These are phyloP conservation scores for Colletotrichum camelliae DNA, from an alignment of 2,329 filamentous ascomycete species.

Conservation along the genomic window DNA sequence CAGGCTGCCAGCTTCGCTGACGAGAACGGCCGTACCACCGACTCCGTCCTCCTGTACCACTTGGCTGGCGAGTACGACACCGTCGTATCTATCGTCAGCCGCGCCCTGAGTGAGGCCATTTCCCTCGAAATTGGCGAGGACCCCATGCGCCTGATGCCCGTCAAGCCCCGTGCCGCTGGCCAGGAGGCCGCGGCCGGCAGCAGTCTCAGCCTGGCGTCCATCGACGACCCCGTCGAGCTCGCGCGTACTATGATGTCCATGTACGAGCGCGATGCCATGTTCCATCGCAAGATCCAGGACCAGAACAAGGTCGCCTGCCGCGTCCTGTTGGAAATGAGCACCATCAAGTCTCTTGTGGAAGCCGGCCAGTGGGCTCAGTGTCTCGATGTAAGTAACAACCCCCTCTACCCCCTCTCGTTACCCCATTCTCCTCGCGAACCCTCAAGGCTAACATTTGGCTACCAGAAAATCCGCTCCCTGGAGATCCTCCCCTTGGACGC, in stretches of 20 bases:
- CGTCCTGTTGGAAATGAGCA: conserved; percentile 65
- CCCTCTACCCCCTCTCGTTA: neutral
- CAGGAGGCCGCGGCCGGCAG: conserved; percentile 47
- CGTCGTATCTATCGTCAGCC: conserved; percentile 89
- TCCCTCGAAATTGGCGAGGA: conserved; percentile 86
- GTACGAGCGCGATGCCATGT: conserved; percentile 67
- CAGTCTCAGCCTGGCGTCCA: conserved; percentile 65
- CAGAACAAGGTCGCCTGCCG: conserved; percentile 62
- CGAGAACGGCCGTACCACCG: conserved; percentile 90
- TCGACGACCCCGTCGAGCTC: conserved; percentile 66
- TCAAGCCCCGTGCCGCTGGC: conserved; percentile 70
- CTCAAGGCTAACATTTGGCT: neutral
- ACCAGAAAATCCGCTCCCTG: conserved; percentile 73
- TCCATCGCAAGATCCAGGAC: conserved; percentile 61
- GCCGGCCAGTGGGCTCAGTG: conserved; percentile 60
- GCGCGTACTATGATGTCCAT: conserved; percentile 67
- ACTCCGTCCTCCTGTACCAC: conserved; percentile 94
- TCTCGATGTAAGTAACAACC: conserved; percentile 58
- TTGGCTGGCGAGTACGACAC: conserved; percentile 94
- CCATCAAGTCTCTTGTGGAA: conserved; percentile 63
- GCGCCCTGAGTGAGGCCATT: conserved; percentile 87
- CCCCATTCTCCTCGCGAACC: neutral
- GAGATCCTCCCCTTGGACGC: conserved; percentile 83
- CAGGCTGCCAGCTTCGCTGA: conserved; percentile 93
- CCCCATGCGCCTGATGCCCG: conserved; percentile 76